These are phyloP conservation scores for Hyaloscypha finlandica DNA, from an alignment of 495 filamentous ascomycete species.

Conservation along the genomic window DNA sequence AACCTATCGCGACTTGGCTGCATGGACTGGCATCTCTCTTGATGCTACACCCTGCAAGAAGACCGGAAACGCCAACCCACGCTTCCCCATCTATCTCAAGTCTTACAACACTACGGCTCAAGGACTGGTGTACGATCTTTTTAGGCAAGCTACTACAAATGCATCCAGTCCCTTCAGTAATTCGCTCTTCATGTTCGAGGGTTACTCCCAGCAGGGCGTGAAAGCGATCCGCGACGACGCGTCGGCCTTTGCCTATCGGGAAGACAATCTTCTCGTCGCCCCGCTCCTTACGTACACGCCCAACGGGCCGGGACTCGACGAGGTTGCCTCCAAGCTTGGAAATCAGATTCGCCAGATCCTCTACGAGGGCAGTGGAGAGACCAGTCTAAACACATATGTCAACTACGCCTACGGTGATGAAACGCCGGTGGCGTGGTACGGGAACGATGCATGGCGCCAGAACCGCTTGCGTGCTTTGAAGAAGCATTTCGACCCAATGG, in stretches of 20 bases:
- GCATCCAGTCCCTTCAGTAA: conserved; percentile 26
- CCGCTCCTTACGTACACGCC: conserved; percentile 44
- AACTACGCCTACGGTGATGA: conserved; percentile 64
- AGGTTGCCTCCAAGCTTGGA: conserved; percentile 39
- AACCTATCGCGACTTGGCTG: conserved; percentile 47
- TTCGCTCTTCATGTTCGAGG: conserved; percentile 58
- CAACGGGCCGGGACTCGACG: conserved; percentile 38
- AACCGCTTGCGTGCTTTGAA: conserved; percentile 48
- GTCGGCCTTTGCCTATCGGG: conserved; percentile 49
- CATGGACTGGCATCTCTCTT: conserved; percentile 43
- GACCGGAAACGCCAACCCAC: conserved; percentile 45
- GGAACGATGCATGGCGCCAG: conserved; percentile 51
- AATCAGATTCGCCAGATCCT: conserved; percentile 46
- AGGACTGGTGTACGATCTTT: conserved; percentile 43
- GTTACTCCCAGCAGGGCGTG: conserved; percentile 52
- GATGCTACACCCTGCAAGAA: conserved; percentile 47
- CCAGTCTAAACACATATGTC: conserved; percentile 51
- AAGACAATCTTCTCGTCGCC: conserved; percentile 46
- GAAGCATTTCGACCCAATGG: conserved; percentile 55
- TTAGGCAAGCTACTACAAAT: conserved; percentile 33
- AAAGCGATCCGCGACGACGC: conserved; percentile 36
- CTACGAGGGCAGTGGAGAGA: conserved; percentile 37
- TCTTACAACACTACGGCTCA: conserved; percentile 48
- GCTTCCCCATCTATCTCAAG: conserved; percentile 52
- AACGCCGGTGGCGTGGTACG: conserved; percentile 47